These are phyloP conservation scores for Candida ipomoeae DNA, from an alignment of 805 yeast genomes.

Conservation along the genomic window DNA sequence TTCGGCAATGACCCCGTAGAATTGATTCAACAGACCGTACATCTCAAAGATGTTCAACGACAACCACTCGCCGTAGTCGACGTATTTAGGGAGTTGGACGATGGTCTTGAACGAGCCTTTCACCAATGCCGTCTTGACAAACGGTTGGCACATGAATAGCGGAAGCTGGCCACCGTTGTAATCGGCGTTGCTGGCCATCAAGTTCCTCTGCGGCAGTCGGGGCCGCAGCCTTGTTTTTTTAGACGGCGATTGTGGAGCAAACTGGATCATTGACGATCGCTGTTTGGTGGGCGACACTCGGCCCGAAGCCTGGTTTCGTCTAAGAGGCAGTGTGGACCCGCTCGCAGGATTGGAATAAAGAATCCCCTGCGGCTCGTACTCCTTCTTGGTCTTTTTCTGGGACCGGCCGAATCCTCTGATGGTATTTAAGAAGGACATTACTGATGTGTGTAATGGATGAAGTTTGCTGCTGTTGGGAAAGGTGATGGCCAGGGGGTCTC, in stretches of 20 bases:
- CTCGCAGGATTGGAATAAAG: conserved; percentile 29
- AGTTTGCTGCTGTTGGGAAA: background rate
- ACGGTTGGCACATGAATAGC: conserved; percentile 85
- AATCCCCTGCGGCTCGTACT: conserved; percentile 22
- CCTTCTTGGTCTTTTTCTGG: conserved; percentile 42
- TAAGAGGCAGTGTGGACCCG: conserved; percentile 31
- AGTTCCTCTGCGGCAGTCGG: conserved; percentile 17
- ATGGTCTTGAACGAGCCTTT: conserved; percentile 96
- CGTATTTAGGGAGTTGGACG: conserved; percentile 91
- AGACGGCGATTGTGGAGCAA: conserved; percentile 25
- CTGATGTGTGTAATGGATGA: background rate
- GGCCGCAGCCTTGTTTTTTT: conserved; percentile 13
- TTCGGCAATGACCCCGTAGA: conserved; percentile 86
- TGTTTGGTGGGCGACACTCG: conserved; percentile 39
- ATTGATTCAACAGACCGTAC: conserved; percentile 78
- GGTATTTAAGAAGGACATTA: conserved; percentile 45
- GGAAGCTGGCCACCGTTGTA: conserved; percentile 37
- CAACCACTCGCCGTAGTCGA: conserved; percentile 92
- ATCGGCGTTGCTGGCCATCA: conserved; percentile 2
- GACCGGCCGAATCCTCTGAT: conserved; percentile 46
- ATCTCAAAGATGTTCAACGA: conserved; percentile 90
- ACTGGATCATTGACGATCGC: conserved; percentile 20
- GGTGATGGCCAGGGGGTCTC: background rate
- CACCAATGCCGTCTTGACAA: conserved; percentile 88
- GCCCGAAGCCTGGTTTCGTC: conserved; percentile 36